Evolutionary conservation across 306 rosid genomes (phyloP).

Genomic region (Quercus wislizeni): DNA sequence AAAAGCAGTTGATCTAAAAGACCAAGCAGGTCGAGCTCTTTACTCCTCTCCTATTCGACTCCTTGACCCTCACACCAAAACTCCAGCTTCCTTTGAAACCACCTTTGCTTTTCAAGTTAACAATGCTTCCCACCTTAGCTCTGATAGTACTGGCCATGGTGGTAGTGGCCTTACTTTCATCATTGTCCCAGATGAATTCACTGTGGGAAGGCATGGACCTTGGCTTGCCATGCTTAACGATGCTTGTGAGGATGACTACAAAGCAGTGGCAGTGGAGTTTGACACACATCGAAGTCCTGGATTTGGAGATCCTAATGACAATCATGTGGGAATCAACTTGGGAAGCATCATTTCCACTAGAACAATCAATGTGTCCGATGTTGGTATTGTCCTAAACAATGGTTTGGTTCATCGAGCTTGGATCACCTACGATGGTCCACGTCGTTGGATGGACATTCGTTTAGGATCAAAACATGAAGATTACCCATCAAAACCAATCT

Average conservation of each 20-base stretch:
- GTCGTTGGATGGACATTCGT: conserved; percentile 56
- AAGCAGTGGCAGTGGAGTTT: conserved; percentile 64
- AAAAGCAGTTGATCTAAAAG: conserved; percentile 36
- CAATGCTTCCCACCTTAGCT: conserved; percentile 25
- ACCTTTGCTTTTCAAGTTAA: conserved; percentile 58
- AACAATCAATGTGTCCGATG: conserved; percentile 52
- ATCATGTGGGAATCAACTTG: conserved; percentile 71
- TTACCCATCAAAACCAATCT: conserved; percentile 48
- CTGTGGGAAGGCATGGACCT: conserved; percentile 75
- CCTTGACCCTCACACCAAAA: conserved; percentile 48
- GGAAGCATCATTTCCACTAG: conserved; percentile 56
- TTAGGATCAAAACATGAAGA: conserved; percentile 34
- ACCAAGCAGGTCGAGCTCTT: conserved; percentile 72
- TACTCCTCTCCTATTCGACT: conserved; percentile 64
- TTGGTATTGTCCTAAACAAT: conserved; percentile 31
- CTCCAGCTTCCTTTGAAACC: conserved; percentile 70
- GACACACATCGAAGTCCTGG: conserved; percentile 61
- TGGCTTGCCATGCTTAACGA: conserved; percentile 90
- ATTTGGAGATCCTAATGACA: conserved; percentile 75
- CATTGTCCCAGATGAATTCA: conserved; percentile 80
- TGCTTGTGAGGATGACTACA: conserved; percentile 62
- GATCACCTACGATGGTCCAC: conserved; percentile 59
- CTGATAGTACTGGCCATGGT: conserved; percentile 19
- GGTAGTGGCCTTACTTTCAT: conserved; percentile 79
- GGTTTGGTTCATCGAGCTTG: conserved; percentile 39